Evolutionary conservation across 208 protist species (phyloP).

Genomic region (Naegleria fowleri): DNA sequence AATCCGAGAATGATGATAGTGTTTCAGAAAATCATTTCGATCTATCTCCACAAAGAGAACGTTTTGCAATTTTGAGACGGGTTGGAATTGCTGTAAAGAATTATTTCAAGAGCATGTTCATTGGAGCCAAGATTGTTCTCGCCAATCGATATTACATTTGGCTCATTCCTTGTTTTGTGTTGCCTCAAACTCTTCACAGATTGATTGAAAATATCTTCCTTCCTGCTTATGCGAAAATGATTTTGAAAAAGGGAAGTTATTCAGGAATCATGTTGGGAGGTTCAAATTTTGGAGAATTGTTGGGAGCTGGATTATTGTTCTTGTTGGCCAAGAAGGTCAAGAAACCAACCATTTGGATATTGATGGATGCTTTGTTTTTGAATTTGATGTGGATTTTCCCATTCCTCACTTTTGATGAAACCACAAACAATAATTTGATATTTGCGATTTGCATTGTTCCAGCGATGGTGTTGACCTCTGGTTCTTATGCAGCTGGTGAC

Average conservation of each 20-base stretch:
- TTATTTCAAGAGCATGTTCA: neutral
- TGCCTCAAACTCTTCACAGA: neutral
- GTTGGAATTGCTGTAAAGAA: neutral
- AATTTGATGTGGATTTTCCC: conserved; percentile 14
- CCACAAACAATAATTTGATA: neutral
- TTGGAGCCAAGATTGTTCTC: neutral
- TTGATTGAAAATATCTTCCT: neutral
- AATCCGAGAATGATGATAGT: neutral
- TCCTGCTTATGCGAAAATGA: neutral
- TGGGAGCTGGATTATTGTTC: neutral
- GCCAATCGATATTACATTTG: neutral
- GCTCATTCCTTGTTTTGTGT: neutral
- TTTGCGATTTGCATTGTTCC: neutral
- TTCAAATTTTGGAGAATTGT: neutral
- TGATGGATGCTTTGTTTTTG: neutral
- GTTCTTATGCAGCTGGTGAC: neutral
- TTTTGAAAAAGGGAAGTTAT: neutral
- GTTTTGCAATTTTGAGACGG: neutral
- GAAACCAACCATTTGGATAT: neutral
- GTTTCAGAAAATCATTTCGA: neutral
- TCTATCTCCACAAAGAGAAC: neutral
- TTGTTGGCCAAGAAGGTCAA: neutral
- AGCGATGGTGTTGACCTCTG: neutral
- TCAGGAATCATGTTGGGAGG: neutral
- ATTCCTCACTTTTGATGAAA: neutral